Conservation (phyloP, 495 filamentous ascomycete species). For the Amphirosellinia nigrospora region DNA sequence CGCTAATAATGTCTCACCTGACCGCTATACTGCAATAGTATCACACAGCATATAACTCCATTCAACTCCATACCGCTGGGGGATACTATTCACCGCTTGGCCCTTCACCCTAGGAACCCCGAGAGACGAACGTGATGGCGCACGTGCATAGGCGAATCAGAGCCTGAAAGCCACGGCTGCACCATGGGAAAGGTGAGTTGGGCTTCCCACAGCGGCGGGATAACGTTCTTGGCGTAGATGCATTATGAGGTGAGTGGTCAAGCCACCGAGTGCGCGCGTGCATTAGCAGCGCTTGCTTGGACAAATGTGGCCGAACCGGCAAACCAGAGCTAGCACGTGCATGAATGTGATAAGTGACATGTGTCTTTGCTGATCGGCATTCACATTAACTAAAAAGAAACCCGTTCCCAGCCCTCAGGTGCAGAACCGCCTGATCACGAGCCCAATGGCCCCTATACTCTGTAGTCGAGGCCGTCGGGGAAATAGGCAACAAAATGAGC, state of each 20-base stretch:
- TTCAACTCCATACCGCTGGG: too few species aligned
- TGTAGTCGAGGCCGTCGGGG: not conserved
- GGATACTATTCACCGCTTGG: slow-evolving; percentile 8
- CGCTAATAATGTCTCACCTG: slow-evolving; percentile 10
- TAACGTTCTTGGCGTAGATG: not conserved
- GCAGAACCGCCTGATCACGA: slow-evolving; percentile 11
- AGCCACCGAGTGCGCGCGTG: slow-evolving; percentile 12
- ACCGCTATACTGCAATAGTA: not conserved
- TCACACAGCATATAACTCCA: not conserved
- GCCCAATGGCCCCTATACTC: not conserved
- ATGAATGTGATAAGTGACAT: slow-evolving; percentile 19
- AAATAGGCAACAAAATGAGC: not conserved
- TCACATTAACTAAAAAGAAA: slow-evolving; percentile 9
- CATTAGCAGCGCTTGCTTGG: not conserved
- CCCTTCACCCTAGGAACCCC: not conserved
- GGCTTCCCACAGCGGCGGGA: not conserved
- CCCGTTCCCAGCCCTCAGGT: not conserved
- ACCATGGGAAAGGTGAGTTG: slow-evolving; percentile 19
- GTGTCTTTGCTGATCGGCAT: slow-evolving; percentile 11
- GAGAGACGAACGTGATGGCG: not conserved
- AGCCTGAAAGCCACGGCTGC: not conserved
- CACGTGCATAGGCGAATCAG: not conserved
- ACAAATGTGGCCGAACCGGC: slow-evolving; percentile 11
- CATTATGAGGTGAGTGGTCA: slow-evolving; percentile 6
- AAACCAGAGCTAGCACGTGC: slow-evolving; percentile 5